Base-by-base conservation (phyloP, 768 basidiomycete species). In the Mycena pura region DNA sequence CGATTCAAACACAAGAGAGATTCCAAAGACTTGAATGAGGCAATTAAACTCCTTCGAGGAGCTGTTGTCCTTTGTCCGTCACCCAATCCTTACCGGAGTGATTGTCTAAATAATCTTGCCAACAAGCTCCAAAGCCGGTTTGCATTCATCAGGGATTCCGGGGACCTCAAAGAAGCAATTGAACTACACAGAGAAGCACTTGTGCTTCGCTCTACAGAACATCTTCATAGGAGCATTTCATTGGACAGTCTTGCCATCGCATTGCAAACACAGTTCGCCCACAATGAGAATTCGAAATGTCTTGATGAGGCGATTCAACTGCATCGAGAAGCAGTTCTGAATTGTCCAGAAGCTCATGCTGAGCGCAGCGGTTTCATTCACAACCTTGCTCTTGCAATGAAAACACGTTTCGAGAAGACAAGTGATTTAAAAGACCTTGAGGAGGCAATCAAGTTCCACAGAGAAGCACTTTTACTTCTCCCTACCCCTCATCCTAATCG, bases 81-180 rank as follows among this genome's bases (percentile, higher is more conserved):
- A 15, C 51, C n/a, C 8, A 38, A 40, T 25, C 29, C 50, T 13
- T n/a, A 40, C 22, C 51, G 27, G 6, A 53, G 39, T 15, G n/a
- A 29, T 19, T 28, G 40, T 22, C 39, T 53, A 25, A 17, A 10
- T 13, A 28, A 43, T 7, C 8, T 49, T n/a, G 48, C 50, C 38
- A 38, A 40, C 8, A 28, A 28, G 50, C 31, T 52, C 7, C 50
- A 34, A 34, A 5, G 32, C 19, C 22, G 50, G 5, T 52, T 39
- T 34, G n/a, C 25, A n/a, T 36, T 39, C 14, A 36, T n/a, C 19
- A 3, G 22, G 3, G 25, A 22, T n/a, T 5, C 4, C 21, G 36
- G 48, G 19, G 48, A 49, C 36, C 32, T 49, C 36, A 34, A 49
- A n/a, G 32, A 49, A 34, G 48, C 34, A 49, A 49, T 49, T 19